Evolutionary conservation across 1,139 yeast genomes (phyloP).

Genomic region (Yamadazyma friedrichii): DNA sequence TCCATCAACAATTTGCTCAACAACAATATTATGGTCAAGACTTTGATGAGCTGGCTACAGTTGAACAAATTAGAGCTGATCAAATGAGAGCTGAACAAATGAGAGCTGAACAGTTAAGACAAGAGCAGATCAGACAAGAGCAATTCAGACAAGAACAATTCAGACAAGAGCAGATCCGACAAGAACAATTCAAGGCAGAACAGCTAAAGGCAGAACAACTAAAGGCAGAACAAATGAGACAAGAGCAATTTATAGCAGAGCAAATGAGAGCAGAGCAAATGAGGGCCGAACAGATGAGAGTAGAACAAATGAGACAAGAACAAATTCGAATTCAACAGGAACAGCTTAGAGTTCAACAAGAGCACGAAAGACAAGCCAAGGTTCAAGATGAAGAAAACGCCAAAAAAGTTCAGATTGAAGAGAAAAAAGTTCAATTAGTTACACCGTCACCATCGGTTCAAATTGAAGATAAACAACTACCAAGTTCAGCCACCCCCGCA

Average conservation of each 20-base stretch:
- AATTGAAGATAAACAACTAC: not conserved
- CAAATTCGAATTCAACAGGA: conserved; percentile 6
- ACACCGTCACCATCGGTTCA: conserved; percentile 4
- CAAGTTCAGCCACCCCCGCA: not conserved
- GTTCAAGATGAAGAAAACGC: conserved; percentile 6
- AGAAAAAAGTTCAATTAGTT: conserved; percentile 8
- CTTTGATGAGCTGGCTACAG: conserved; percentile 5
- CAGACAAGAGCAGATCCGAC: conserved; percentile 9
- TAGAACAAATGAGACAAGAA: conserved; percentile 6
- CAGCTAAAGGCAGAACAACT: conserved; percentile 5
- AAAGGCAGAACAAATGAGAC: conserved; percentile 2
- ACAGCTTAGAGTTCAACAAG: conserved; percentile 5
- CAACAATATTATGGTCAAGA: conserved; percentile 13
- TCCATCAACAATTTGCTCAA: conserved; percentile 18
- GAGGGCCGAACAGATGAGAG: not conserved
- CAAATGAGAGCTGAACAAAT: conserved; percentile 9
- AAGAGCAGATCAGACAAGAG: conserved; percentile 8
- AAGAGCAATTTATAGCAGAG: not conserved
- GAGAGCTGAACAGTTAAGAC: conserved; percentile 3
- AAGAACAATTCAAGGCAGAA: conserved; percentile 6
- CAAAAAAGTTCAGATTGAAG: not conserved
- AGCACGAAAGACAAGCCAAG: conserved; percentile 10
- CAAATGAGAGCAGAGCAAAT: conserved; percentile 6
- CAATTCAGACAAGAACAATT: conserved; percentile 6
- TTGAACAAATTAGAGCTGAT: conserved; percentile 2